Base-by-base conservation (phyloP, 192 early-diverging fungal genomes). In the Coemansia interrupta region DNA sequence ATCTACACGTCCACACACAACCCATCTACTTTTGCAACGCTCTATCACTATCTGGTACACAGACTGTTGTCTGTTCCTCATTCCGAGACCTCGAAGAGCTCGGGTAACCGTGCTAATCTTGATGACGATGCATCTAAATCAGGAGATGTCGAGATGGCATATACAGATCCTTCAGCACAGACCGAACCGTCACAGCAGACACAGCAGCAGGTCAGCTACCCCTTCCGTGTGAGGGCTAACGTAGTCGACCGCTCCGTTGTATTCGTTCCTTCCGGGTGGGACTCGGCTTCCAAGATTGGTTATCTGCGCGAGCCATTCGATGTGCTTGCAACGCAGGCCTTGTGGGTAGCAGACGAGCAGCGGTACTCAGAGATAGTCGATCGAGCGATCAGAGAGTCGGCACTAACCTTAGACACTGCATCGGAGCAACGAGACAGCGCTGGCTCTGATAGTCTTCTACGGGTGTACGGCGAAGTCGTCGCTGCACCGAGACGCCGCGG, bases 241-340 rank as follows among this genome's bases (percentile, higher is more conserved):
- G 87, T 93, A 4, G 85, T 96, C 32, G 94, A 96, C 43, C 87
- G 93, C 38, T 91, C 95, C 58, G 78, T 82, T 28, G 90, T 96
- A 28, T 77, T 92, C 68, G 89, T 54, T 39, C 52, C 28, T n/a
- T 61, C 61, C 18, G 61, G 48, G 17, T 58, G 43, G 44, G 44
- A 47, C 17, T 58, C 44, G 28, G 45, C 45, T 81, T 88, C 87
- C 26, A 93, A 95, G 60, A 93, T 98, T 50, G 74, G 83, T 26
- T 83, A 89, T 22, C 55, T 91, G 36, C 82, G 85, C 19, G 87
- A 85, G 56, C 85, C 84, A 15, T 94, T 92, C 62, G 87, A 90
- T 51, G 87, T 86, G 60, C 64, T 83, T 5, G 70, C 75, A 15
- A 60, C 84, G n/a, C 76, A 76, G 39, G 56, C 72, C 3, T 89